A percentile compares a stretch with the other conserved stretches of the same genome.
Evolutionary conservation across 2,329 filamentous ascomycete species (phyloP).

Genomic region (Tolypocladium endophyticum): DNA sequence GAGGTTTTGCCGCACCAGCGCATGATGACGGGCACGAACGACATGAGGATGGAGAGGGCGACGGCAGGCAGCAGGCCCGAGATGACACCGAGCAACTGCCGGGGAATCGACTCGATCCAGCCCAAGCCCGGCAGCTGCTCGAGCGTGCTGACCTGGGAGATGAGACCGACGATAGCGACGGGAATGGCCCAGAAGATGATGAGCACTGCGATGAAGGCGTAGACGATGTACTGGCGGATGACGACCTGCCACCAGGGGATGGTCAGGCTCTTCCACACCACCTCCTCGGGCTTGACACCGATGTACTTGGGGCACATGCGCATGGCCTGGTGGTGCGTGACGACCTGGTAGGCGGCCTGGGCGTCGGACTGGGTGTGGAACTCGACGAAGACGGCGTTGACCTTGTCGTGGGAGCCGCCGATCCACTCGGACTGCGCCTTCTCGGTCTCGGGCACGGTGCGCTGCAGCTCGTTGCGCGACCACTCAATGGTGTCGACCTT

Average conservation of each 20-base stretch:
- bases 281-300: conserved; percentile 66
- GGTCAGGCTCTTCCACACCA: conserved; percentile 75
- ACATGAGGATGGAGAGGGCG: conserved; percentile 71
- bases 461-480: conserved; percentile 48
- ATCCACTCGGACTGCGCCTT: conserved; percentile 53
- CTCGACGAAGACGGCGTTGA: conserved; percentile 83
- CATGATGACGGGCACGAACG: conserved; percentile 61
- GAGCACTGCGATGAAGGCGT: conserved; percentile 56
- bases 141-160: conserved; percentile 74
- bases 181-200: conserved; percentile 80
- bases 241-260: conserved; percentile 65
- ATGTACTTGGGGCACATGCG: conserved; percentile 81
- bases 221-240: conserved; percentile 53
- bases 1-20: conserved; percentile 61
- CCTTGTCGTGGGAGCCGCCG: conserved; percentile 50
- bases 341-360: conserved; percentile 72
- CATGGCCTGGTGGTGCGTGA: conserved; percentile 70
- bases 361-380: conserved; percentile 75
- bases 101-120: conserved; percentile 66
- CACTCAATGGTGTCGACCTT: conserved; percentile 81
- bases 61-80: conserved; percentile 75
- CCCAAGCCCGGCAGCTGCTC: conserved; percentile 55
- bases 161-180: conserved; percentile 68
- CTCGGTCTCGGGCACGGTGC: conserved; percentile 55
- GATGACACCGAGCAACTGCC: conserved; percentile 61